These are phyloP conservation scores for Scheffersomyces illinoinensis DNA, from an alignment of 1,139 yeast genomes.

Conservation along the genomic window DNA sequence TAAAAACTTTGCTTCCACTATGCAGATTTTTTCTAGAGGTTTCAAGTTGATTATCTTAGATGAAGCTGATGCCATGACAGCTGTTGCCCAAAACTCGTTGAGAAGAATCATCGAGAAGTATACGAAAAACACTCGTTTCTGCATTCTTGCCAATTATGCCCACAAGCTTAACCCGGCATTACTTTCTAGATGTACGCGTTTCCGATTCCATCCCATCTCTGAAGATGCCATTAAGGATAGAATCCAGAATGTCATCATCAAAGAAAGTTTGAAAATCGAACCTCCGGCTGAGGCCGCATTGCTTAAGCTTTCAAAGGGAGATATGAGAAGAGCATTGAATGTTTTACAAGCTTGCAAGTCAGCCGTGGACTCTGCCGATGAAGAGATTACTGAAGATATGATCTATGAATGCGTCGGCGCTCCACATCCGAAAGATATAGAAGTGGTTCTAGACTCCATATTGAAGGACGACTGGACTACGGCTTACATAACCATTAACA, in stretches of 20 bases:
- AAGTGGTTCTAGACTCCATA: slow-evolving; percentile 70
- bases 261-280: slow-evolving; percentile 61
- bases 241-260: slow-evolving; percentile 63
- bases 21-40: slow-evolving; percentile 81
- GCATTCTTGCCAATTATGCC: slow-evolving; percentile 93
- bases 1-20: slow-evolving; percentile 83
- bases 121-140: slow-evolving; percentile 92
- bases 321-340: slow-evolving; percentile 93
- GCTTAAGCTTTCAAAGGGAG: slow-evolving; percentile 77
- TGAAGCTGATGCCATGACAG: slow-evolving; percentile 99
- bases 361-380: slow-evolving; percentile 52
- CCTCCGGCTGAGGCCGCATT: slow-evolving; percentile 66
- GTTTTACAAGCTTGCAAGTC: slow-evolving; percentile 94
- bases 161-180: slow-evolving; percentile 95
- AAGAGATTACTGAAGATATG: slow-evolving; percentile 64
- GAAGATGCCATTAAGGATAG: slow-evolving; percentile 67
- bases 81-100: slow-evolving; percentile 93
- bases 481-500: slow-evolving; percentile 63
- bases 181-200: slow-evolving; percentile 90
- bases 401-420: slow-evolving; percentile 95
- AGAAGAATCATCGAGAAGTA: slow-evolving; percentile 91
- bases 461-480: slow-evolving; percentile 89
- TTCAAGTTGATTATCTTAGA: slow-evolving; percentile 91
- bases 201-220: slow-evolving; percentile 84
- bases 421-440: slow-evolving; percentile 86